These are phyloP conservation scores for Cyberlindnera petersonii DNA, from an alignment of 805 yeast genomes.

Conservation along the genomic window DNA sequence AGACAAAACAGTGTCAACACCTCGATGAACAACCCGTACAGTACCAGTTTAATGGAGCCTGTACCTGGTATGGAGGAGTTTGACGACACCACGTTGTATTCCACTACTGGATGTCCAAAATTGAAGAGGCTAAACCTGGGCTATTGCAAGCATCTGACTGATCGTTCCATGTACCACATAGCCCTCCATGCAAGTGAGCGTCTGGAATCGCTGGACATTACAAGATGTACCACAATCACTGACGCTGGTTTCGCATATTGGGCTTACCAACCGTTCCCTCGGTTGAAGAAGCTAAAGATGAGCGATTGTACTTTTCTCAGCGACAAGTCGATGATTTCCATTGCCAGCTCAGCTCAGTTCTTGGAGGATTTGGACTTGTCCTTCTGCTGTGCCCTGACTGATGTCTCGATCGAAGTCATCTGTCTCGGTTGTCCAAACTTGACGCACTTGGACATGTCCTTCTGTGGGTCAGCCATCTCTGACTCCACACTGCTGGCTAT, in stretches of 20 bases:
- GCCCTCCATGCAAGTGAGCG: constrained; percentile 55
- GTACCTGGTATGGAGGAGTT: constrained; percentile 31
- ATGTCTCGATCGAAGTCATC: constrained; percentile 61
- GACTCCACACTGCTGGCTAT: constrained; percentile 62
- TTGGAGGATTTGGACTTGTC: constrained; percentile 57
- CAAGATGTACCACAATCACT: constrained; percentile 75
- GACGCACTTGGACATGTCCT: constrained; percentile 53
- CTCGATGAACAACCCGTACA: neutral
- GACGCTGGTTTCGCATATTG: constrained; percentile 69
- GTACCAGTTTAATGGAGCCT: constrained; percentile 21
- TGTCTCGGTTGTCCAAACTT: constrained; percentile 62
- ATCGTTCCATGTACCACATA: constrained; percentile 58
- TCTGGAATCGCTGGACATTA: constrained; percentile 54
- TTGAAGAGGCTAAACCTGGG: constrained; percentile 53
- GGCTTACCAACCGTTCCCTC: constrained; percentile 54
- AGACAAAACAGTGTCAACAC: constrained; percentile 4
- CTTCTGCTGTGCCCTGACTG: constrained; percentile 74
- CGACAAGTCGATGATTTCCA: constrained; percentile 57
- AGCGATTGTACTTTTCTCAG: constrained; percentile 74
- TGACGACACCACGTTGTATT: constrained; percentile 13
- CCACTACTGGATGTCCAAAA: constrained; percentile 52
- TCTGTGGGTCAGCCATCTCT: constrained; percentile 78
- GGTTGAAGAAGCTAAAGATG: constrained; percentile 47
- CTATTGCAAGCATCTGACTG: constrained; percentile 76
- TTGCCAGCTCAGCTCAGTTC: constrained; percentile 58